These are phyloP conservation scores for Pseudozyma tsukubaensis DNA, from an alignment of 1,284 basidiomycete species.

Conservation along the genomic window DNA sequence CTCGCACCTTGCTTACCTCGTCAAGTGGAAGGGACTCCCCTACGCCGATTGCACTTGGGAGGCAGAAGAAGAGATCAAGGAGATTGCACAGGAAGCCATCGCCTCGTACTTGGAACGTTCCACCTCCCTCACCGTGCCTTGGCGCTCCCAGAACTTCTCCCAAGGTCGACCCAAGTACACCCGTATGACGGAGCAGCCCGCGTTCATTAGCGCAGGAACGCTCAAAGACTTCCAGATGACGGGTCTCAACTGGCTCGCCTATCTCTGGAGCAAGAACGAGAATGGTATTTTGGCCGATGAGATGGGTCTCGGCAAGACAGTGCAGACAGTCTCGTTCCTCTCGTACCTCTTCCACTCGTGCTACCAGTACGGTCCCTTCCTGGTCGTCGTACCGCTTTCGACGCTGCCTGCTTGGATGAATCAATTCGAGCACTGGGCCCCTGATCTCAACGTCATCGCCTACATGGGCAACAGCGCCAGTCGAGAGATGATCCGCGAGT, in stretches of 20 bases:
- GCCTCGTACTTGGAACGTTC: conserved; percentile 83
- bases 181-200: conserved; percentile 89
- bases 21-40: conserved; percentile 95
- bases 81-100: conserved; percentile 75
- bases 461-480: conserved; percentile 94
- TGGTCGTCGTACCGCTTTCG: conserved; percentile 96
- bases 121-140: conserved; percentile 84
- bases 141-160: conserved; percentile 81
- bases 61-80: conserved; percentile 77
- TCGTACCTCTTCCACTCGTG: conserved; percentile 95
- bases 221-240: conserved; percentile 99
- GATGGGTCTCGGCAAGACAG: conserved; percentile 98
- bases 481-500: conserved; percentile 81
- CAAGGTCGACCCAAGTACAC: conserved; percentile 82
- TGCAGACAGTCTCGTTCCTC: conserved; percentile 95
- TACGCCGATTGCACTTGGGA: conserved; percentile 99
- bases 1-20: conserved; percentile 83
- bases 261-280: conserved; percentile 91
- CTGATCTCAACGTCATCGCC: conserved; percentile 82
- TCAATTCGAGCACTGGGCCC: conserved; percentile 98
- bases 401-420: conserved; percentile 99
- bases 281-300: conserved; percentile 99
- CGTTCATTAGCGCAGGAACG: conserved; percentile 81
- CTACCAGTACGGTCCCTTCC: conserved; percentile 90
- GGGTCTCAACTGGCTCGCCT: conserved; percentile 97